phyloP scores from a whole-genome alignment of 2,329 filamentous ascomycete species.

The Ophiostoma quercus region DNA sequence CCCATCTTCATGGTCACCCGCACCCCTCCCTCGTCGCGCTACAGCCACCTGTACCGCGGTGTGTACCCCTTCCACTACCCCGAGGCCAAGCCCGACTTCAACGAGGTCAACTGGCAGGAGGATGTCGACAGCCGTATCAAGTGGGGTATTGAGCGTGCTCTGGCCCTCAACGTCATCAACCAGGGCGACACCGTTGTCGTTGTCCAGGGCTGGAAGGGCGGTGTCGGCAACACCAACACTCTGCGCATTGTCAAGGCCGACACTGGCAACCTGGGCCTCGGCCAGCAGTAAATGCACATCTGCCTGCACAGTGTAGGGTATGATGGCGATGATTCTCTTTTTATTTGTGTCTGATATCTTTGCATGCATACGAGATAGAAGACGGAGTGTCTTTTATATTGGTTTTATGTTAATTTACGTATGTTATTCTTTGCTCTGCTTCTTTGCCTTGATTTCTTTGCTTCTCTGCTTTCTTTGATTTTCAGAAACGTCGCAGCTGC shows the following conservation, averaged over 20 bases:
- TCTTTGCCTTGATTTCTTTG: not conserved
- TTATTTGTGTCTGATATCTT: slow-evolving; percentile 14
- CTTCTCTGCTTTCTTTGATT: not conserved
- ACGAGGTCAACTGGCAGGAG: slow-evolving; percentile 92
- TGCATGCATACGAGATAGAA: not conserved
- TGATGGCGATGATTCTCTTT: not conserved
- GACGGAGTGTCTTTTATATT: not conserved
- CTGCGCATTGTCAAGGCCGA: slow-evolving; percentile 59
- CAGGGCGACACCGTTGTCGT: slow-evolving; percentile 72
- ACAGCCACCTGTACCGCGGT: slow-evolving; percentile 91
- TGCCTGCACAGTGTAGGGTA: not conserved
- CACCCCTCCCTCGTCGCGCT: slow-evolving; percentile 76
- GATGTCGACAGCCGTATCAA: slow-evolving; percentile 96
- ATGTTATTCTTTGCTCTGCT: not conserved
- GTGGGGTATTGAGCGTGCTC: slow-evolving; percentile 86
- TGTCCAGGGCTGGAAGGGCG: slow-evolving; percentile 86
- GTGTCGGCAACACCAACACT: slow-evolving; percentile 89
- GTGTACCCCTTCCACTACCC: slow-evolving; percentile 97
- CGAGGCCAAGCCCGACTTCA: slow-evolving; percentile 91
- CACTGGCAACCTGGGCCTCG: slow-evolving; percentile 53
- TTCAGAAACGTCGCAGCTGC: not conserved
- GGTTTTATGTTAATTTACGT: slow-evolving; percentile 8
- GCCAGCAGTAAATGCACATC: slow-evolving; percentile 35
- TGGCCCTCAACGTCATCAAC: slow-evolving; percentile 71
- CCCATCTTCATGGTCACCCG: slow-evolving; percentile 99